Evolutionary conservation across 768 basidiomycete species (phyloP), one percentile per base, ranked within the genome.

Genomic region (Trametes gibbosa): DNA sequence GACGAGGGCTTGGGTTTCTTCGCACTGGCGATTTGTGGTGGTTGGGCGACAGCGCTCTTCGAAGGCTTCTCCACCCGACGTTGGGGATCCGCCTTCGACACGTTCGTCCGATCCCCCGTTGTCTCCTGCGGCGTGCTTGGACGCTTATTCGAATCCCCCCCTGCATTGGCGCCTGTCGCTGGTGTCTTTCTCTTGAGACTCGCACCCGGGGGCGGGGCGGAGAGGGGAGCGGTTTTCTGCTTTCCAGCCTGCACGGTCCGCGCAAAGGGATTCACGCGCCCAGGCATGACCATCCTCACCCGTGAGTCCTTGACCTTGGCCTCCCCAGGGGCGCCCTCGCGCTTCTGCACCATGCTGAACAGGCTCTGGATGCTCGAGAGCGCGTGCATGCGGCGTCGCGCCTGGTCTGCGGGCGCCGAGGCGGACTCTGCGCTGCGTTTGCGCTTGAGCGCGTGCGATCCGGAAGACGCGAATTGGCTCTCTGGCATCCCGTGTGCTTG

Each of bases 351-450:
- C 42, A 60, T 55, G 9, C 37, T 53, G 45, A 57, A 19, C 50
- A 63, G 43, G 32, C 34, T 46, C 51, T 57, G 54, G 14, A 63
- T 53, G 43, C 50, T 60, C 40, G 58, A 53, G 14, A 60, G 46
- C 24, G 58, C 52, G 41, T 45, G 47, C 58, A 50, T 60, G 45
- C 58, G 29, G 43, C 39, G 43, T 2, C 58, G 62, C 35, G 40
- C 62, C 39, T 59, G 48, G 35, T 59, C 58, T 4, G 45, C 50
- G 5, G 53, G 39, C 6, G 40, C 50, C 6, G 53, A 39, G 4
- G 40, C 53, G 4, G 56, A 21, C 27, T 59, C 55, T 4, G 41
- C 53, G 32, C 27, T 35, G n/a, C 23, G 45, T 16, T 51, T 54
- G 13, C 53, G 57, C 53, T 54, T 59, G 32, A 49, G 29, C 7